Evolutionary conservation across 768 basidiomycete genomes (phyloP), one percentile per base, ranked within the genome.

Genomic region (Lactifluus volemus): DNA sequence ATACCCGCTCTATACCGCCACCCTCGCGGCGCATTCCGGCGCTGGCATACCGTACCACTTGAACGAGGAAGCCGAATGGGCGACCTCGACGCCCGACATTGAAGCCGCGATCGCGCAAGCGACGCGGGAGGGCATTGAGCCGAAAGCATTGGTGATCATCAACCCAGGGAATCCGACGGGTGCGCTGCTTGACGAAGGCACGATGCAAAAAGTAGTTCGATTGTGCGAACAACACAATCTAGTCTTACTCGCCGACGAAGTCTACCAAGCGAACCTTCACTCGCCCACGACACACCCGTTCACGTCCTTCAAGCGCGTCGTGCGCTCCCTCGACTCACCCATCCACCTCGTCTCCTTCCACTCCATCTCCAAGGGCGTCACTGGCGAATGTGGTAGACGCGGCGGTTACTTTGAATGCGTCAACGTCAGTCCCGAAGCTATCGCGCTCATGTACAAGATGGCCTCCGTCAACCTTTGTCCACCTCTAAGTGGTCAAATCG

Each of bases 151-250:
- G 59, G 96, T 98, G 63, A 83, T 99, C 68, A 98, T 99, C 79
- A 99, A 99, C 77, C 96, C 96, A 0, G 96, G 96, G 25, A 99
- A 98, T 76, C 96, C 97, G 21, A 98, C 97, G 0, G 97, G 96
- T 45, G 83, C 87, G 4, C 79, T 96, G 53, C 81, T 99, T 11
- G 81, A 85, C 64, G 78, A 82, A 60, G 65, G 73, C 32, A 89
- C 88, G 21, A 89, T 93, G 79, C 76, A 79, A 59, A 75, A 81
- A 52, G 81, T 99, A 59, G 84, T 97, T n/a, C 74, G 83, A 30
- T 73, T 98, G 10, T 96, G 93, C 74, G 89, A 94, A 70, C 79
- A 88, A 66, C 78, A 98, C 74, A 77, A 78, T 7, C 84, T 99
- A 59, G 88, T 96, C 21, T 83, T 99, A 53, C 82, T 98, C 65